Conservation (phyloP, 2,329 filamentous ascomycete genomes). For the Lomentospora prolificans region DNA sequence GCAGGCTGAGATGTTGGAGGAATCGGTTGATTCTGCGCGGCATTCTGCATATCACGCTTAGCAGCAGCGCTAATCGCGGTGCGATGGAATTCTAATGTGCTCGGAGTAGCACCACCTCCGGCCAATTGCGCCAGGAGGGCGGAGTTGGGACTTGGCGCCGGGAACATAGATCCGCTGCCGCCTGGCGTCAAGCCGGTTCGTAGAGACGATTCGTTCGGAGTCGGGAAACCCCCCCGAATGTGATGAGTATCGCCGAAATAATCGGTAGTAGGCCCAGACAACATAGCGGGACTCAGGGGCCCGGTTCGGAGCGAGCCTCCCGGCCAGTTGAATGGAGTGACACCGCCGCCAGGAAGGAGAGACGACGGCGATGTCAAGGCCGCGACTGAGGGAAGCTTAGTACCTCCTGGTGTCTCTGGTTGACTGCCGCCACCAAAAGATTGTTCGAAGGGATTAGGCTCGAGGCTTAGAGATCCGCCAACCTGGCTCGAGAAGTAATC, state of each 20-base stretch:
- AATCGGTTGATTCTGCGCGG: conserved; percentile 18
- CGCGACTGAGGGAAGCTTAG: conserved; percentile 80
- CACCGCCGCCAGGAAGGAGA: conserved; percentile 62
- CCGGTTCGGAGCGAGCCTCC: conserved; percentile 80
- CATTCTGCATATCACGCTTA: conserved; percentile 41
- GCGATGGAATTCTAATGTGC: conserved; percentile 87
- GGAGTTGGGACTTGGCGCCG: conserved; percentile 77
- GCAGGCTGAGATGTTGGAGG: conserved; percentile 44
- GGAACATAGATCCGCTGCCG: conserved; percentile 95
- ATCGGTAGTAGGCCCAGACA: conserved; percentile 74
- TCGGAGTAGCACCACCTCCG: conserved; percentile 75
- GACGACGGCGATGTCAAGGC: conserved; percentile 84
- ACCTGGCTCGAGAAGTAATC: conserved; percentile 59
- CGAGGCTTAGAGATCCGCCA: conserved; percentile 54
- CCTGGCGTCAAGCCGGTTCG: conserved; percentile 88
- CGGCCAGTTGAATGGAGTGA: conserved; percentile 69
- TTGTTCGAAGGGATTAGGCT: conserved; percentile 95
- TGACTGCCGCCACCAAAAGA: conserved; percentile 63
- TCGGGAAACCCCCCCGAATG: conserved; percentile 77
- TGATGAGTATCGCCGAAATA: conserved; percentile 79
- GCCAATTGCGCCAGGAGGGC: conserved; percentile 71
- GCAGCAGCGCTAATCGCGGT: conserved; percentile 76
- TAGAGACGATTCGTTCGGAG: conserved; percentile 91
- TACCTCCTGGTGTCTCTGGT: conserved; percentile 72
- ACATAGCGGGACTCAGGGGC: conserved; percentile 93